A percentile compares a stretch with the other conserved stretches of the same genome.
phyloP scores from a whole-genome alignment of 805 yeast species.

The Candida verbasci region DNA sequence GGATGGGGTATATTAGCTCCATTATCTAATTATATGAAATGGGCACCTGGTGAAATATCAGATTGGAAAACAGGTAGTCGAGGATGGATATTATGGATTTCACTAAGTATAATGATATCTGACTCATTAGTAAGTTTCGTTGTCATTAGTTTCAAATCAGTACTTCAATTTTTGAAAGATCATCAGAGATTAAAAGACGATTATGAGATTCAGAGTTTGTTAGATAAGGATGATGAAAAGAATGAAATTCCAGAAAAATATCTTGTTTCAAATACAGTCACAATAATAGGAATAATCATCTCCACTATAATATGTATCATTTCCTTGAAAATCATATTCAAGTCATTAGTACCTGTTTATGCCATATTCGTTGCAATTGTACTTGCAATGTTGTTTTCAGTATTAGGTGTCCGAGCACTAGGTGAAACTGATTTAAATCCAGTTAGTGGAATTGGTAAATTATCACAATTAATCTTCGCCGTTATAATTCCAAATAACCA shows the following conservation, averaged over 20 bases:
- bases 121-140: slow-evolving; percentile 81
- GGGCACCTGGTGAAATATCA: slow-evolving; percentile 89
- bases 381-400: slow-evolving; percentile 73
- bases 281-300: slow-evolving; percentile 54
- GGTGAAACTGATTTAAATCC: slow-evolving; percentile 98
- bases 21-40: slow-evolving; percentile 57
- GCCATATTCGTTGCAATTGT: slow-evolving; percentile 65
- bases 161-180: slow-evolving; percentile 9
- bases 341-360: slow-evolving; percentile 63
- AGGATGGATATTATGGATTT: slow-evolving; percentile 96
- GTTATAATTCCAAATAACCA: slow-evolving; percentile 66
- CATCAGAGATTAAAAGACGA: not conserved
- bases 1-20: slow-evolving; percentile 97
- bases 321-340: slow-evolving; percentile 66
- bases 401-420: slow-evolving; percentile 86
- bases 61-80: slow-evolving; percentile 94
- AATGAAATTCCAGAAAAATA: slow-evolving; percentile 21
- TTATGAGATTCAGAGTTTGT: slow-evolving; percentile 2
- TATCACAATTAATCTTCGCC: slow-evolving; percentile 87
- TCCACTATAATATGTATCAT: slow-evolving; percentile 68
- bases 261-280: slow-evolving; percentile 47
- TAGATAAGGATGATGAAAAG: slow-evolving; percentile 2
- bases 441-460: slow-evolving; percentile 92
- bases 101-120: slow-evolving; percentile 88
- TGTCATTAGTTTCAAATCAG: slow-evolving; percentile 51